Percentiles rank a stretch among this genome's conserved stretches.
phyloP scores from a whole-genome alignment of 768 basidiomycete species.

The Psilocybe cyanescens region DNA sequence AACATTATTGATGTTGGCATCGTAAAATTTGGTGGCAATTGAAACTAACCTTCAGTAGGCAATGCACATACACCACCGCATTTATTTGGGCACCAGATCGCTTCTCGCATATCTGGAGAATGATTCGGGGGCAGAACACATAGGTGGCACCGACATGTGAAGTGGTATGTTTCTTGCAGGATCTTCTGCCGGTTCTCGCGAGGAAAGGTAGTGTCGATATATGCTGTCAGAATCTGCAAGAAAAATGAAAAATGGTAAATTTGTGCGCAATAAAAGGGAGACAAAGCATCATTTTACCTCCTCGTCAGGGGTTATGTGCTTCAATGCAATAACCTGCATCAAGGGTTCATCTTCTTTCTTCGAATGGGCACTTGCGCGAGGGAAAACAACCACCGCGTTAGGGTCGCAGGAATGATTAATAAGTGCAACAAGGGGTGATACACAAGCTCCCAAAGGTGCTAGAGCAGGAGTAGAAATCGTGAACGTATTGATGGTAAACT shows the following conservation, averaged over 20 bases:
- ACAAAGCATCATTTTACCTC: slow-evolving; percentile 53
- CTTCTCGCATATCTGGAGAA: slow-evolving; percentile 65
- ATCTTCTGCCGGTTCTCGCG: slow-evolving; percentile 51
- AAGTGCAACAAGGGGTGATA: slow-evolving; percentile 79
- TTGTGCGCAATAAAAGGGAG: slow-evolving; percentile 6
- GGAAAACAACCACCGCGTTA: slow-evolving; percentile 93
- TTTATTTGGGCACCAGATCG: slow-evolving; percentile 67
- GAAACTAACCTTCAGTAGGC: slow-evolving; percentile 58
- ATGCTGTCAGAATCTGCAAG: slow-evolving; percentile 74
- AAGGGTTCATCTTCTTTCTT: slow-evolving; percentile 50
- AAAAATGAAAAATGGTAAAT: neutral
- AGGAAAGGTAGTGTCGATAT: slow-evolving; percentile 85
- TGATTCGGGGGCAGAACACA: slow-evolving; percentile 40
- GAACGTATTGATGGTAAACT: slow-evolving; percentile 95
- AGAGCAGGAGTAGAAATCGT: slow-evolving; percentile 81
- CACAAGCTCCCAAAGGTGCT: slow-evolving; percentile 80
- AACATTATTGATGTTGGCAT: neutral
- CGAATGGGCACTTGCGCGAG: slow-evolving; percentile 45
- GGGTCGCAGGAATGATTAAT: slow-evolving; percentile 90
- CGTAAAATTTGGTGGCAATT: neutral
- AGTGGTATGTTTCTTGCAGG: slow-evolving; percentile 77
- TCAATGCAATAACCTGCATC: slow-evolving; percentile 76
- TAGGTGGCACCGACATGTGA: slow-evolving; percentile 69
- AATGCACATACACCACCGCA: slow-evolving; percentile 69
- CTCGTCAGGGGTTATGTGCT: slow-evolving; percentile 62